Evolutionary conservation across 805 yeast species (phyloP).

Genomic region (Wickerhamomyces alni): DNA sequence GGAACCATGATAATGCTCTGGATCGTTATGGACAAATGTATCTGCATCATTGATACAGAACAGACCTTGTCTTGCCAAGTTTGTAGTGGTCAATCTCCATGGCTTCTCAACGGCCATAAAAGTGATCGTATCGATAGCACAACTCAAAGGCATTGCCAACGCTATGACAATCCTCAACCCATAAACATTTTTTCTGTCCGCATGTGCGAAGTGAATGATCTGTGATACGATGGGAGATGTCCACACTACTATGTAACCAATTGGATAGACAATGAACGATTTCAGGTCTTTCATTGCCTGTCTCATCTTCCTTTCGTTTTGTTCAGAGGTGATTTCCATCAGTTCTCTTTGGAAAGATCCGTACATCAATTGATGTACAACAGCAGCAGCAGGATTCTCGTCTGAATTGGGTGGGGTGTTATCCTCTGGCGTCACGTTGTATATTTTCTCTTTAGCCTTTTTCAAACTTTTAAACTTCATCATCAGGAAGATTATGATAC

Average conservation of each 20-base stretch:
- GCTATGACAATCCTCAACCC: constrained; percentile 35
- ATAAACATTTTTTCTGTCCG: constrained; percentile 4
- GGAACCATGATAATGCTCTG: background rate
- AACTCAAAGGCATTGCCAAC: constrained; percentile 71
- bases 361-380: background rate
- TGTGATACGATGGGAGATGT: constrained; percentile 12
- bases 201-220: constrained; percentile 3
- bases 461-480: constrained; percentile 8
- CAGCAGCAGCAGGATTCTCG: background rate
- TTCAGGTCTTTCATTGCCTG: constrained; percentile 15
- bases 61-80: background rate
- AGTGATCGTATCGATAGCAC: constrained; percentile 69
- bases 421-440: background rate
- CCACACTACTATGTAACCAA: constrained; percentile 19
- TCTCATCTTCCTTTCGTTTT: constrained; percentile 5
- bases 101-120: constrained; percentile 74
- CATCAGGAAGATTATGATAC: constrained; percentile 13
- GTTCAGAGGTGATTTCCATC: constrained; percentile 10
- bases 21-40: background rate
- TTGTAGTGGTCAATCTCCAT: constrained; percentile 36
- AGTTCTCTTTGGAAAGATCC: constrained; percentile 14
- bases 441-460: constrained; percentile 8
- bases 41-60: background rate
- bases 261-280: constrained; percentile 18
- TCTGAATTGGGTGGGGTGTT: background rate